phyloP scores from a whole-genome alignment of 169 alveolate species.

The Babesia bovis region DNA sequence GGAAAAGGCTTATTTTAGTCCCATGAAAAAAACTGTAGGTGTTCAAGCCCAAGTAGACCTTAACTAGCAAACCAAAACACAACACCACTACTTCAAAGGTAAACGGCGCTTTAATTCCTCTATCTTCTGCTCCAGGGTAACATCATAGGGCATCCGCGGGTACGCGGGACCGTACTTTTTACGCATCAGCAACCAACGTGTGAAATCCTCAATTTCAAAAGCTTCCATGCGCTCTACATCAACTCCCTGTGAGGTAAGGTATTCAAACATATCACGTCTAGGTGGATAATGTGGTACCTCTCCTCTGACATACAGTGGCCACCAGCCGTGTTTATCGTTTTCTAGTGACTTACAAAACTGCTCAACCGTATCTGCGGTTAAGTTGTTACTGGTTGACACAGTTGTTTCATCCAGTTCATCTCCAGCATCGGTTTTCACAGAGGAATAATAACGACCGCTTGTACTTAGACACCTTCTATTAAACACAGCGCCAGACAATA shows the following conservation, averaged over 20 bases:
- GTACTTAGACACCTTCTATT: too few species aligned
- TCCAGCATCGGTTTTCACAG: too few species aligned
- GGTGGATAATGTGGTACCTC: conserved; percentile 82
- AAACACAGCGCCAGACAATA: too few species aligned
- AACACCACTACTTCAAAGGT: conserved; percentile 37
- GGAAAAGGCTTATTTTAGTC: too few species aligned
- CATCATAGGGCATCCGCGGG: conserved; percentile 81
- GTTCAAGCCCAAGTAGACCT: too few species aligned
- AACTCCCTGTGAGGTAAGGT: conserved; percentile 71
- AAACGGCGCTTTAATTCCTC: conserved; percentile 69
- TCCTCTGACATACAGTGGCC: conserved; percentile 82
- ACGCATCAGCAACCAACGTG: conserved; percentile 80
- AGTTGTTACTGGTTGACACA: too few species aligned
- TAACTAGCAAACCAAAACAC: too few species aligned
- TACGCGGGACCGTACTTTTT: conserved; percentile 71
- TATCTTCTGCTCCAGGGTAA: conserved; percentile 79
- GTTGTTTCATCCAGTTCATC: background rate
- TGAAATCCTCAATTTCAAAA: conserved; percentile 77
- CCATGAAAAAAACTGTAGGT: too few species aligned
- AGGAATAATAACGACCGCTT: too few species aligned
- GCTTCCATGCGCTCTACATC: conserved; percentile 80
- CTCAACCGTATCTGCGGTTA: conserved; percentile 16
- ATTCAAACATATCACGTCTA: conserved; percentile 74
- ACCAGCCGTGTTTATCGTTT: conserved; percentile 64
- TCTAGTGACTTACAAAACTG: conserved; percentile 45